Evolutionary conservation across 768 basidiomycete species (phyloP), one percentile per base, ranked within the genome.

Genomic region (Pholiota conissans): DNA sequence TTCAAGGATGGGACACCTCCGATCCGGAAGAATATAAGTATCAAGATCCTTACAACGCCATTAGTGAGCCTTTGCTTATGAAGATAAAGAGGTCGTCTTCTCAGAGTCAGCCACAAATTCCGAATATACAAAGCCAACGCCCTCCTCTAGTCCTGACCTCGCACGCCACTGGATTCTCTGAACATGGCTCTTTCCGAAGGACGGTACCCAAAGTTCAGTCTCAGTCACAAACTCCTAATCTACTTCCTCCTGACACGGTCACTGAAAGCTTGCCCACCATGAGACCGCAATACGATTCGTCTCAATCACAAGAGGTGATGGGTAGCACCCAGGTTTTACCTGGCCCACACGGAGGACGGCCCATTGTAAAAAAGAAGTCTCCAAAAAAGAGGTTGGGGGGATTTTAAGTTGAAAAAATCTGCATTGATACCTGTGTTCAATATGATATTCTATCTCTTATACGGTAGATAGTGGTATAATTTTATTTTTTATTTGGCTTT

Each of bases 371-470:
- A 73, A 86, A 85, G 74, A 87, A 84, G 67, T 56, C 70, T 26
- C 67, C 61, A 20, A 90, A 86, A 76, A 92, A 87, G 71, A 77
- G 90, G 22, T 42, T 91, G 39, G 89, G 88, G 9, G 91, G 91
- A 7, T 93, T 93, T 67, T 93, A 70, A 81, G 4, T 27, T 26
- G 20, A n/a, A n/a, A 24, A 54, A 32, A 59, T 42, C 39, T 39
- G 40, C 18, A 20, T 13, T 58, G 37, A 42, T 11, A 20, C 37
- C 22, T 9, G 22, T 18, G 20, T 18, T 14, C 16, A 47, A 29
- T 32, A 35, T 45, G n/a, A n/a, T n/a, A n/a, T n/a, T n/a, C n/a
- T n/a, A n/a, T n/a, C n/a, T n/a, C n/a, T n/a, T n/a, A n/a, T n/a
- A n/a, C n/a, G n/a, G n/a, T n/a, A n/a, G n/a, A n/a, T n/a, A n/a